Percentiles rank a stretch among this genome's conserved stretches.
Evolutionary conservation across 2,329 filamentous ascomycete species (phyloP).

Genomic region (Diaporthe sp.): DNA sequence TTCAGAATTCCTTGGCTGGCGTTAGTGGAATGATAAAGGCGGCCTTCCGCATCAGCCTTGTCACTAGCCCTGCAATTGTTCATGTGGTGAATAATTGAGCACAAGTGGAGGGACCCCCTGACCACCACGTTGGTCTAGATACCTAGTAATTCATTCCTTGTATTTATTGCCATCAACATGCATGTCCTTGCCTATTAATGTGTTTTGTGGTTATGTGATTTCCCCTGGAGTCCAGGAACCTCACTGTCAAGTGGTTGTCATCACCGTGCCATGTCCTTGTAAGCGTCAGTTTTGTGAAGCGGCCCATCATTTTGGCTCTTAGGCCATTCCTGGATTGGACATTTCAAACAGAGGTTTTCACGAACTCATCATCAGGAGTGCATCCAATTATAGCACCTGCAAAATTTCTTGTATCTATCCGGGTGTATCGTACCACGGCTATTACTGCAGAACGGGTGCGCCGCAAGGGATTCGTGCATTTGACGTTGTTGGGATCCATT

Average conservation of each 20-base stretch:
- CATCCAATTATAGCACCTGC: neutral
- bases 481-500: neutral
- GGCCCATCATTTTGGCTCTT: neutral
- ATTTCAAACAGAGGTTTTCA: neutral
- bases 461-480: neutral
- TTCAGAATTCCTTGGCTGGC: no score
- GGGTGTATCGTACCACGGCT: neutral
- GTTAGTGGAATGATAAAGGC: no score
- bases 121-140: neutral
- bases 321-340: neutral
- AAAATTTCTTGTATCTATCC: neutral
- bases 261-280: neutral
- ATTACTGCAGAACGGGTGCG: neutral
- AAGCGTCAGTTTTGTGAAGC: neutral
- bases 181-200: neutral
- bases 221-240: neutral
- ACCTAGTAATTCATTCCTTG: neutral
- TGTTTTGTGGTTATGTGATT: neutral
- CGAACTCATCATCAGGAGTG: neutral
- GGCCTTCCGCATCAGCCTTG: no score
- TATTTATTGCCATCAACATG: no score
- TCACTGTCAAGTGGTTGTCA: neutral
- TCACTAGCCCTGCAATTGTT: no score
- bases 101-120: neutral
- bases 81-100: neutral